phyloP scores from a whole-genome alignment of 1,284 basidiomycete genomes.

The Ustilago lituana region DNA sequence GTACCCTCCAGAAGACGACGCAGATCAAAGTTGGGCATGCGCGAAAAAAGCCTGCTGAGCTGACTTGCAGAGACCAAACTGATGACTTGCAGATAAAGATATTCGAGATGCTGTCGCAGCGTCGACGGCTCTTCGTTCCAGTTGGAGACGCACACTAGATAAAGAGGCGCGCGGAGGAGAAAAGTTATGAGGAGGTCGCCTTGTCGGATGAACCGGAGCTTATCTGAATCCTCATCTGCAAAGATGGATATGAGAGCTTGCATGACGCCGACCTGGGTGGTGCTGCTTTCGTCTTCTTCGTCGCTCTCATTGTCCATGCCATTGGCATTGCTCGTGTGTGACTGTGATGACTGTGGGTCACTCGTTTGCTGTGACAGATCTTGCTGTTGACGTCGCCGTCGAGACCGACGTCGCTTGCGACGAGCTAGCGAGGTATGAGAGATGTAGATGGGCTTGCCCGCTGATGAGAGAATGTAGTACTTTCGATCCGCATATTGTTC shows the following conservation, averaged over 20 bases:
- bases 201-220: constrained; percentile 49
- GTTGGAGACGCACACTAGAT: constrained; percentile 86
- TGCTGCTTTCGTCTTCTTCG: constrained; percentile 72
- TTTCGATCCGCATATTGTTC: constrained; percentile 41
- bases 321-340: no score
- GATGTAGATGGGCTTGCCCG: constrained; percentile 61
- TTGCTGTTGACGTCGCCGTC: constrained; percentile 6
- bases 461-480: constrained; percentile 57
- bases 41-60: constrained; percentile 83
- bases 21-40: constrained; percentile 89
- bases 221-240: constrained; percentile 61
- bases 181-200: constrained; percentile 79
- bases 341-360: neutral
- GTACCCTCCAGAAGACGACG: constrained; percentile 82
- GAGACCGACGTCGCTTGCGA: constrained; percentile 11
- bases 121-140: constrained; percentile 94
- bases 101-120: constrained; percentile 89
- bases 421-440: constrained; percentile 38
- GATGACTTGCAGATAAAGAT: constrained; percentile 89
- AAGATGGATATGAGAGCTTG: constrained; percentile 86
- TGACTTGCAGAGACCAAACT: constrained; percentile 87
- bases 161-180: constrained; percentile 83
- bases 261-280: constrained; percentile 87
- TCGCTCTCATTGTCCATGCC: constrained; percentile 48
- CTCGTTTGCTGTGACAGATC: neutral